Evolutionary conservation across 164 flowering plant species (phyloP), one percentile per base, ranked within the genome.

Genomic region (Litsea cubeba): DNA sequence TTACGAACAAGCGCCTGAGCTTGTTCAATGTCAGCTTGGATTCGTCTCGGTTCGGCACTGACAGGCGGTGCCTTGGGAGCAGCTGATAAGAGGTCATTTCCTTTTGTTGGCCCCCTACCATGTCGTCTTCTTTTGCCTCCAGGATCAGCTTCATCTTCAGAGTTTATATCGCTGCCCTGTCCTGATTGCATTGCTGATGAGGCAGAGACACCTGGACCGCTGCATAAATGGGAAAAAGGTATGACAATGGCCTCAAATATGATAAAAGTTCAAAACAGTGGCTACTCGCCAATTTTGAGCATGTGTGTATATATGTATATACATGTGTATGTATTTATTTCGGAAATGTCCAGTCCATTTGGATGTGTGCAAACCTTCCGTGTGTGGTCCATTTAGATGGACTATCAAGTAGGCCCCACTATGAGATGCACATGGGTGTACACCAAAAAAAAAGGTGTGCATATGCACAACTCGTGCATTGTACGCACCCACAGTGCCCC

Each of bases 31-130:
- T 96, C 98, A 78, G 79, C 69, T 78, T 84, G 94, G 22, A 96
- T 84, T 71, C 98, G 81, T 76, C 88, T 87, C 8, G 91, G 88
- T 62, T 94, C 98, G 74, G 94, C 87, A 79, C 94, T 85, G 69
- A 91, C 76, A 4, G 93, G 87, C 71, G 87, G 95, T 70, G 98
- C 99, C 83, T 94, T 94, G 2, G 97, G 95, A 78, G 97, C 97
- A 50, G 90, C 86, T 46, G 90, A 84, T 76, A 82, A 71, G 69
- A 84, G 81, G 74, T 91, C 99, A 81, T 78, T 75, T 79, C 91
- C 98, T 81, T 89, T 92, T 66, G 85, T 79, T 10, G 85, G 81
- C 15, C 83, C 89, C 71, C 89, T 83, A 23, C 88, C 91, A 78
- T 84, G 93, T 65, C 93, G 83, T 82, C 90, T 91, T 81, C 94